phyloP scores from a whole-genome alignment of 805 yeast genomes.

The Cyberlindnera mrakii region DNA sequence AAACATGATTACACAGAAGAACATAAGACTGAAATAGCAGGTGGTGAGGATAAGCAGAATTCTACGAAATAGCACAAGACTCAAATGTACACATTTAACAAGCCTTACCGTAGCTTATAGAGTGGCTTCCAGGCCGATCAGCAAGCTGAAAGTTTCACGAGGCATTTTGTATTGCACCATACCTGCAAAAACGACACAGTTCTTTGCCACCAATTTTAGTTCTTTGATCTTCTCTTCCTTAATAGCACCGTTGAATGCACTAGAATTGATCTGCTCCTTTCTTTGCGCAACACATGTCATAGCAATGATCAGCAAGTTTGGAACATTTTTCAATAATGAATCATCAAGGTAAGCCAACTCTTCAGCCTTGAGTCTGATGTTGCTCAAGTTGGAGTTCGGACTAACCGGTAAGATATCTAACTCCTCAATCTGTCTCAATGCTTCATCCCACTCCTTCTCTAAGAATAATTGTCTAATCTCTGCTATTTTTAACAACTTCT shows the following conservation, averaged over 20 bases:
- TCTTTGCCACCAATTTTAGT: slow-evolving; percentile 62
- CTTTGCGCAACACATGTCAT: slow-evolving; percentile 71
- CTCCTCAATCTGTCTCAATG: slow-evolving; percentile 48
- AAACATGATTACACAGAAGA: slow-evolving; percentile 4
- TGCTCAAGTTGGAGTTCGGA: slow-evolving; percentile 23
- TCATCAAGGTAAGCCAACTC: slow-evolving; percentile 62
- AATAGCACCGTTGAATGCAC: slow-evolving; percentile 39
- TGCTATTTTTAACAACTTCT: slow-evolving; percentile 57
- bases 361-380: slow-evolving; percentile 62
- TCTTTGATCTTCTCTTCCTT: slow-evolving; percentile 49
- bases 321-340: slow-evolving; percentile 69
- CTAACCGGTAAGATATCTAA: slow-evolving; percentile 63
- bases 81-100: background rate
- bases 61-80: no score
- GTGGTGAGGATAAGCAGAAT: no score
- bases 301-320: slow-evolving; percentile 70
- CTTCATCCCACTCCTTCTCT: slow-evolving; percentile 51
- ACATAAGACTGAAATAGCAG: no score
- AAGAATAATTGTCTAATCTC: slow-evolving; percentile 57
- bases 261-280: slow-evolving; percentile 32
- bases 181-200: slow-evolving; percentile 93
- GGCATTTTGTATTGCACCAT: slow-evolving; percentile 93
- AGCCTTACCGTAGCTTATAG: slow-evolving; percentile 12
- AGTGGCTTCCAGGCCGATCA: slow-evolving; percentile 55
- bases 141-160: slow-evolving; percentile 64